Base-by-base conservation (phyloP, 2,329 filamentous ascomycete species). In the Ceratocystis cacaofunesta region DNA sequence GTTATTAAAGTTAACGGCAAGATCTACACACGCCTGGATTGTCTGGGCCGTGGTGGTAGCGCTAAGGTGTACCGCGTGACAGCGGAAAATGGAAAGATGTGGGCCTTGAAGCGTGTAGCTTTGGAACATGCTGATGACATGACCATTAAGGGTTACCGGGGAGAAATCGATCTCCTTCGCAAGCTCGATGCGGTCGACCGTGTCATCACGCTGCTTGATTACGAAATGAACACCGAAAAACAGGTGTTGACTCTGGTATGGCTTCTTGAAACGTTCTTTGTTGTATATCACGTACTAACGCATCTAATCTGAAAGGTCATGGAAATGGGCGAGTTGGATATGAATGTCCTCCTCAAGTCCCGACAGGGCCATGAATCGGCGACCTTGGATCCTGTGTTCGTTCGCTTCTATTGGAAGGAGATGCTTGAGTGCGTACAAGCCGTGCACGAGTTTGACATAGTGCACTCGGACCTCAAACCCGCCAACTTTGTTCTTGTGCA, bases 381-480 rank as follows among this genome's bases (percentile, higher is more conserved):
- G 48, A 83, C 81, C 67, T 87, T 99, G 68, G 94, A 99, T 72
- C 82, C 90, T 1, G 89, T 88, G 64, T 96, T 97, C 74, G 90
- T 94, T 12, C 88, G 94, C n/a, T 95, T 89, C 76, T 96, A 96
- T 79, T 99, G 94, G 94, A 94, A 95, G 75, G 94, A 99, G 76
- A 99, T 99, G 94, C 85, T 99, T 19, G 91, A 96, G 74, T 97
- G 94, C 73, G 85, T 99, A 5, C 84, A 89, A 70, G 85, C 92
- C 0, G 91, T 99, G 0, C 94, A 99, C 73, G 83, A 88, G 12
- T 82, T 87, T 73, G 91, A 96, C 72, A 92, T 99, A 69, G 94
- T 99, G 2, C 94, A 99, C 76, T 96, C 91, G 0, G 94, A 99
- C 73, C 80, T 99, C 46, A 99, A 99, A 75, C 94, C 94, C 0